phyloP scores from a whole-genome alignment of 1,139 yeast species.

The Debaryomycetaceae sp. region DNA sequence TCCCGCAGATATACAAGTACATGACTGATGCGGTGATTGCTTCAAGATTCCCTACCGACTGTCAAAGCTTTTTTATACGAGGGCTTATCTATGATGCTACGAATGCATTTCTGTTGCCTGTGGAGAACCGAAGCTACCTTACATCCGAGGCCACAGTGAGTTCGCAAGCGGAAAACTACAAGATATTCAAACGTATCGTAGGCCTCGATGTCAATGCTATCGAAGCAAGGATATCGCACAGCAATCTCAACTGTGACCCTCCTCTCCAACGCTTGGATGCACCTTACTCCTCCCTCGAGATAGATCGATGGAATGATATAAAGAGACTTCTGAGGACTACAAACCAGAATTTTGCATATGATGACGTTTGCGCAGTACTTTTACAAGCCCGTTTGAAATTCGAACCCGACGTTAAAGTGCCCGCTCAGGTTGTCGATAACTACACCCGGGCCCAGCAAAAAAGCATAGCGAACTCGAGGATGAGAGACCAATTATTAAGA shows the following conservation, averaged over 20 bases:
- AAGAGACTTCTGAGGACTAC: neutral
- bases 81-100: slow-evolving; percentile 25
- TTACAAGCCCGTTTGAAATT: neutral
- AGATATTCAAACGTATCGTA: slow-evolving; percentile 23
- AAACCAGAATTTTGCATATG: neutral
- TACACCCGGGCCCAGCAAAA: neutral
- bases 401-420: neutral
- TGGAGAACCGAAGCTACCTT: slow-evolving; percentile 9
- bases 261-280: neutral
- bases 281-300: slow-evolving; percentile 3
- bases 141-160: slow-evolving; percentile 1
- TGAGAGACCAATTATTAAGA: slow-evolving; percentile 5
- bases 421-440: neutral
- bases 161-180: slow-evolving; percentile 23
- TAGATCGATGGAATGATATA: neutral
- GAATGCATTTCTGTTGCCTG: slow-evolving; percentile 18
- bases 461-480: slow-evolving; percentile 3
- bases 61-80: slow-evolving; percentile 17
- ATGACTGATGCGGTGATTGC: slow-evolving; percentile 12
- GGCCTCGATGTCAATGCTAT: slow-evolving; percentile 13
- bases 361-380: neutral
- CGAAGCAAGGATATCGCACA: slow-evolving; percentile 18
- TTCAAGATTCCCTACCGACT: neutral
- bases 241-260: slow-evolving; percentile 2
- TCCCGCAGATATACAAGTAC: slow-evolving; percentile 9